Evolutionary conservation across 257 asterid genomes (phyloP).

Genomic region (Mitragyna speciosa): DNA sequence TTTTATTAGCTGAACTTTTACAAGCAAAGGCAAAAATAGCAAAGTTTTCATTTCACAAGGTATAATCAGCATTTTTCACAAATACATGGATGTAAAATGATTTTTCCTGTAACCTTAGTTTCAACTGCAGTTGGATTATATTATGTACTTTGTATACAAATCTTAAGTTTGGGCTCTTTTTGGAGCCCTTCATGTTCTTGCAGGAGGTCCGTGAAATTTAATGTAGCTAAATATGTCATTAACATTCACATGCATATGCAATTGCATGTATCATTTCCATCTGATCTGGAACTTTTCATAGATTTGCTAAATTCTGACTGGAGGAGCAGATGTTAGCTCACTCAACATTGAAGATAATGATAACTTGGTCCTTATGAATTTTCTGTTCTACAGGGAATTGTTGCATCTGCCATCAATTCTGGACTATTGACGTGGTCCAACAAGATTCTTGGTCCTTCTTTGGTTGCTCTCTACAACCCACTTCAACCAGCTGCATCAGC

Average conservation of each 20-base stretch:
- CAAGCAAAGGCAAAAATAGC: background rate
- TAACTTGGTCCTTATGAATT: background rate
- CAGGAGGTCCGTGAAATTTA: background rate
- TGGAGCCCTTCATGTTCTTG: background rate
- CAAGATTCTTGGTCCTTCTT: constrained; percentile 83
- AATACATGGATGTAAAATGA: background rate
- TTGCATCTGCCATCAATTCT: constrained; percentile 86
- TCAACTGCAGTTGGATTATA: background rate
- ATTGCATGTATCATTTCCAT: background rate
- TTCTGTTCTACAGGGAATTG: constrained; percentile 54
- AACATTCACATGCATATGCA: background rate
- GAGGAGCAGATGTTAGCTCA: background rate
- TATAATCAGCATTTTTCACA: background rate
- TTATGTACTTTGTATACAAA: too few relatives aligned
- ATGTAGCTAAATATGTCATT: background rate
- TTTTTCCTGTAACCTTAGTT: background rate
- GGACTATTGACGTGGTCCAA: constrained; percentile 88
- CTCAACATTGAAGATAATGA: background rate
- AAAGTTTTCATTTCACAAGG: background rate
- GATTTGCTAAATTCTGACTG: background rate
- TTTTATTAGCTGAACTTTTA: background rate
- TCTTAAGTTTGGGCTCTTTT: background rate
- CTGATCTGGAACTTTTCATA: background rate
- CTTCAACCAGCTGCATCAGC: constrained; percentile 93
- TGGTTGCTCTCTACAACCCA: constrained; percentile 88